Evolutionary conservation across 2,329 filamentous ascomycete species (phyloP), one percentile per base, ranked within the genome.

Genomic region (Venturia asperata): DNA sequence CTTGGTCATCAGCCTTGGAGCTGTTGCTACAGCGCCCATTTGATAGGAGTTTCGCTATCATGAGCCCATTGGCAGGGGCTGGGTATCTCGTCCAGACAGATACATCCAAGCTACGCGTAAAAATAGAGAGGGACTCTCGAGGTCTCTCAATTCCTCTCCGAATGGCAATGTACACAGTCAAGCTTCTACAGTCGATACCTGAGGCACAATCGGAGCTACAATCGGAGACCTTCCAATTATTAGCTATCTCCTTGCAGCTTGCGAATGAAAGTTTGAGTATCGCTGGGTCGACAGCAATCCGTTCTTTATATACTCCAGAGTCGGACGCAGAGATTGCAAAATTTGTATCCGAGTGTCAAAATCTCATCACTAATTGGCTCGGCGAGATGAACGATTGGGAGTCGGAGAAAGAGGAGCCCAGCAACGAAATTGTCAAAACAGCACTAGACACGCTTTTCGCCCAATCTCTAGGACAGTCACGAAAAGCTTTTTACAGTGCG

Each of bases 121-220:
- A 30, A 67, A 74, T 82, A 19, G 72, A 77, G 41, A 81, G 87
- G 55, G 92, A 96, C 72, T 78, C 82, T 4, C 83, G 84, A 68
- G 89, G 89, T 0, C 84, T 87, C 41, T 91, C 91, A 1, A 80
- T 89, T 64, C 85, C 91, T 0, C 84, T 90, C 17, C 83, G 93
- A 65, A 89, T 95, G 78, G 85, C 88, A 0, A 80, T 88, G 61
- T 96, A 92, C 73, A 83, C 85, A 0, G 79, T 81, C 6, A 82
- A 81, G 61, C 73, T 94, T 0, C 72, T 92, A 41, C 41, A 39
- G 24, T 34, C 13, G 11, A 15, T 76, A 77, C 21, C 74, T 73
- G 1, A 74, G 74, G 2, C 73, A 77, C 24, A 63, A 77, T 3
- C 68, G 76, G 69, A 74, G 47, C 61, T 73, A 55, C 72, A 74